Percentiles rank a stretch among this genome's conserved stretches.
Evolutionary conservation across 345 rosid species (phyloP).

Genomic region (Salix viminalis): DNA sequence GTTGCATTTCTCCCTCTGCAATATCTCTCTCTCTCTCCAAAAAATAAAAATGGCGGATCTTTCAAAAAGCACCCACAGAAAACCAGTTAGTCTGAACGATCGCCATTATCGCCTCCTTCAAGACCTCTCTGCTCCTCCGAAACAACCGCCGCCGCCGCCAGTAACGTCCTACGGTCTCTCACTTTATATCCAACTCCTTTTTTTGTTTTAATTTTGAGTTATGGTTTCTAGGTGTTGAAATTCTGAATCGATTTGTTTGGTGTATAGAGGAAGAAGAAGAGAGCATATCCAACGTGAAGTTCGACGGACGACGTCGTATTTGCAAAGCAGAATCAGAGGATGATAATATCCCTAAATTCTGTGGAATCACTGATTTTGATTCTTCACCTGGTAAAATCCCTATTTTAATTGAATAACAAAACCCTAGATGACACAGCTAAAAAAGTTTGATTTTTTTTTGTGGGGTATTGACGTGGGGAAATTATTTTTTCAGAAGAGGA

Average conservation of each 20-base stretch:
- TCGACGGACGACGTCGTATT: slow-evolving; percentile 31
- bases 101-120: slow-evolving; percentile 76
- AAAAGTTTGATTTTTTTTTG: neutral
- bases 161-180: slow-evolving; percentile 14
- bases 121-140: slow-evolving; percentile 63
- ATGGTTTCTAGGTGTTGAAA: neutral
- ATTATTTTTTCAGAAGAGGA: slow-evolving; percentile 30
- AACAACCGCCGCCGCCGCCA: slow-evolving; percentile 26
- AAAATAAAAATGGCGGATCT: slow-evolving; percentile 43
- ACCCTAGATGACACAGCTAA: too few relatives aligned
- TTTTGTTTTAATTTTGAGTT: neutral
- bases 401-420: neutral
- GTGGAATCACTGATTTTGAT: slow-evolving; percentile 52
- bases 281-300: slow-evolving; percentile 21
- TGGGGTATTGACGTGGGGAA: neutral
- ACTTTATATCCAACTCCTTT: neutral
- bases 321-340: slow-evolving; percentile 14
- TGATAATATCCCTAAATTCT: slow-evolving; percentile 27
- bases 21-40: neutral
- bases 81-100: slow-evolving; percentile 77
- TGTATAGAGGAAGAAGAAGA: slow-evolving; percentile 31
- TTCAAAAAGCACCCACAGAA: slow-evolving; percentile 33
- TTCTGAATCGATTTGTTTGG: neutral
- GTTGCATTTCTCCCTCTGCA: neutral
- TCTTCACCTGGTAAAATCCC: slow-evolving; percentile 39